Conservation (phyloP, 1,284 basidiomycete genomes). For the Puccinia triticina region DNA sequence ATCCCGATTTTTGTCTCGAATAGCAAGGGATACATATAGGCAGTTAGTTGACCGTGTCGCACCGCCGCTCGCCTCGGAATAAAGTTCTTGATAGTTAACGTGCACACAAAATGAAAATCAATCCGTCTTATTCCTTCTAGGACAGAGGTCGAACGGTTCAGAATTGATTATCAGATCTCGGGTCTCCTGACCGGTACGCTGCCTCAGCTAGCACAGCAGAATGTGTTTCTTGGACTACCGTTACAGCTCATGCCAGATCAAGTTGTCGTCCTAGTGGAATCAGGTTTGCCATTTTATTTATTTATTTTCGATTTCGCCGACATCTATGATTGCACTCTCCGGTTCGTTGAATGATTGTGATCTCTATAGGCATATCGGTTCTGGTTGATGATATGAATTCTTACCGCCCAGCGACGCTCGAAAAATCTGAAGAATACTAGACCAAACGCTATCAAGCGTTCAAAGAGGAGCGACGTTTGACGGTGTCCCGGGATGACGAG, state of each 20-base stretch:
- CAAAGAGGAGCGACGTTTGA: slow-evolving; percentile 65
- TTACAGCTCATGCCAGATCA: slow-evolving; percentile 88
- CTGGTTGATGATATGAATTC: slow-evolving; percentile 74
- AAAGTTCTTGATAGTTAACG: slow-evolving; percentile 38
- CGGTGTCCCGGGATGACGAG: slow-evolving; percentile 61
- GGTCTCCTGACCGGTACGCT: slow-evolving; percentile 86
- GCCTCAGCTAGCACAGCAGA: slow-evolving; percentile 93
- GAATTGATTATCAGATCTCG: slow-evolving; percentile 77
- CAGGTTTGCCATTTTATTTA: slow-evolving; percentile 65
- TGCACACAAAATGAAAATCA: not conserved
- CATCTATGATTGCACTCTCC: not conserved
- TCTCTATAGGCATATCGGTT: slow-evolving; percentile 70
- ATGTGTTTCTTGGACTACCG: slow-evolving; percentile 90
- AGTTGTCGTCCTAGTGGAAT: slow-evolving; percentile 79
- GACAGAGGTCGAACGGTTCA: slow-evolving; percentile 75
- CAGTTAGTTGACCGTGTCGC: slow-evolving; percentile 71
- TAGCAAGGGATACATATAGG: slow-evolving; percentile 74
- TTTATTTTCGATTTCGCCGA: not conserved
- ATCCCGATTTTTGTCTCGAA: slow-evolving; percentile 68
- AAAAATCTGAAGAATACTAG: slow-evolving; percentile 54
- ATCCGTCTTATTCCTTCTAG: not conserved
- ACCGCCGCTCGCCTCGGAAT: too few species aligned
- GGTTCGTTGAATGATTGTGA: not conserved
- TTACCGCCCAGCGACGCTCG: slow-evolving; percentile 67
- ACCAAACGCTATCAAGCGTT: slow-evolving; percentile 62